Evolutionary conservation across 495 filamentous ascomycete species (phyloP).

Genomic region (Articulospora tetracladia): DNA sequence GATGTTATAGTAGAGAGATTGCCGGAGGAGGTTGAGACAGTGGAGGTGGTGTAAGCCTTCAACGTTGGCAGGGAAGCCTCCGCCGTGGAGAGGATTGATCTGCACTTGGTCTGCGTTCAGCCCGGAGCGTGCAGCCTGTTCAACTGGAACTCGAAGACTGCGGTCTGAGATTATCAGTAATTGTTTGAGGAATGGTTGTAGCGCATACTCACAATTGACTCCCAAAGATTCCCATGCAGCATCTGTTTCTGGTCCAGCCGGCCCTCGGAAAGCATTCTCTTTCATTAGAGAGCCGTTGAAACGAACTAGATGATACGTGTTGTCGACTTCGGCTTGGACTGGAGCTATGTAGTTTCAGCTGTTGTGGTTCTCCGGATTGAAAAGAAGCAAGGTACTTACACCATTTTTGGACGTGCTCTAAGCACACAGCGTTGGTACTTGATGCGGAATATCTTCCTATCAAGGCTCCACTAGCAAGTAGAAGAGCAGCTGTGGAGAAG

Average conservation of each 20-base stretch:
- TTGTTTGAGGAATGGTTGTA: background rate
- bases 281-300: constrained; percentile 48
- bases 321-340: constrained; percentile 22
- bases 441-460: constrained; percentile 8
- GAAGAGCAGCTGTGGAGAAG: background rate
- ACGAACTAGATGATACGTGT: constrained; percentile 8
- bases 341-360: constrained; percentile 15
- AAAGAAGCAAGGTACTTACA: constrained; percentile 4
- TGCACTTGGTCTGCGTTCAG: constrained; percentile 45
- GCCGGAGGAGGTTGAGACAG: constrained; percentile 54
- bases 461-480: constrained; percentile 17
- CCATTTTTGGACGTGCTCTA: constrained; percentile 20
- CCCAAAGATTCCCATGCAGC: constrained; percentile 54
- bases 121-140: constrained; percentile 36
- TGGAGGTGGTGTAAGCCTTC: constrained; percentile 57
- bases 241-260: constrained; percentile 50
- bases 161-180: constrained; percentile 30
- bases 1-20: constrained; percentile 53
- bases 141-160: constrained; percentile 32
- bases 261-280: constrained; percentile 47
- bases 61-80: constrained; percentile 49
- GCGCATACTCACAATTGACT: constrained; percentile 37
- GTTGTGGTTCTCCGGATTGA: background rate
- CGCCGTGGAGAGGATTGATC: constrained; percentile 47
- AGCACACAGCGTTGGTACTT: constrained; percentile 9